These are phyloP conservation scores for Astrothelium macrocarpum DNA, from an alignment of 495 filamentous ascomycete species.

Conservation along the genomic window DNA sequence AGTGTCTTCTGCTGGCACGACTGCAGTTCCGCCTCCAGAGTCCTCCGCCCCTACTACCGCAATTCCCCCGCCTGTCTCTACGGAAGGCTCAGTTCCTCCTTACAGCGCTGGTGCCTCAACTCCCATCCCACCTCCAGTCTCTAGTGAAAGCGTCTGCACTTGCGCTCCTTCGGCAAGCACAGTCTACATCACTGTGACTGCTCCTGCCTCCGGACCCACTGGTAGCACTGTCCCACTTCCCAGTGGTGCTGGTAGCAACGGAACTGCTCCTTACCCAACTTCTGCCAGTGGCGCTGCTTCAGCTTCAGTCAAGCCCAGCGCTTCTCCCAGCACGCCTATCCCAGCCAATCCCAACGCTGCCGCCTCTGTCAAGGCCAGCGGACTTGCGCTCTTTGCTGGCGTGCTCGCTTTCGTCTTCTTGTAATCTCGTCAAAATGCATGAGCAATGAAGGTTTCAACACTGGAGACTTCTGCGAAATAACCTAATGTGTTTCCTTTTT, in stretches of 20 bases:
- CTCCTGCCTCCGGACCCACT: neutral
- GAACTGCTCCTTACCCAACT: neutral
- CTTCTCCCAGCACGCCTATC: too few relatives aligned
- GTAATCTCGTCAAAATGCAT: neutral
- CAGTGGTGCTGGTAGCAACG: neutral
- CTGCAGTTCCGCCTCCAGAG: neutral
- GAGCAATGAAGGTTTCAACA: neutral
- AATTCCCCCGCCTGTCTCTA: neutral
- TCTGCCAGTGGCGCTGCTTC: neutral
- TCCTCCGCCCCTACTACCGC: conserved; percentile 5
- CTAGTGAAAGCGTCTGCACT: neutral
- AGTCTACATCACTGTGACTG: conserved; percentile 1
- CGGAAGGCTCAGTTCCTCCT: neutral
- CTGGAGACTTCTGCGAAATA: neutral
- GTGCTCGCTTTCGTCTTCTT: neutral
- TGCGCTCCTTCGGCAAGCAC: neutral
- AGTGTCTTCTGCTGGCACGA: neutral
- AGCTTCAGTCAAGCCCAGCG: neutral
- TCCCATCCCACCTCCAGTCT: neutral
- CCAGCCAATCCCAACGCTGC: neutral
- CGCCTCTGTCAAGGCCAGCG: neutral
- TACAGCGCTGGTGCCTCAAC: neutral
- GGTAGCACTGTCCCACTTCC: neutral
- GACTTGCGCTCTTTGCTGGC: neutral
- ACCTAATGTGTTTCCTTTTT: neutral